Evolutionary conservation across 805 yeast species (phyloP), one percentile per base, ranked within the genome.

Genomic region (Zygotorulaspora chibaensis): DNA sequence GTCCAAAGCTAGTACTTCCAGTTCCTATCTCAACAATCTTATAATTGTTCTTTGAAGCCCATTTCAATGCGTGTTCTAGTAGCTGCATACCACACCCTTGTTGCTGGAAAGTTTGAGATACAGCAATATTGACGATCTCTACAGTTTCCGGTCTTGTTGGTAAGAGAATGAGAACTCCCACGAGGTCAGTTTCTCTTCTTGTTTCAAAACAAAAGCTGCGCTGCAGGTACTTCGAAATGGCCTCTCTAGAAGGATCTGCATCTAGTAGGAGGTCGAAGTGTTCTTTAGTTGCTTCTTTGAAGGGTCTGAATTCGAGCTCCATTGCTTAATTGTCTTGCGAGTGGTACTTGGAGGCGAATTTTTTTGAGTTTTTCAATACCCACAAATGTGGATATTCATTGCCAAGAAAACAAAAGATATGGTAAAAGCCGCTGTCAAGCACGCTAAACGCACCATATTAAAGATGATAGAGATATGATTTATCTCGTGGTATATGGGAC

Each of bases 131-230:
- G 25, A 28, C 41, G 18, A 38, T 38, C 13, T 28, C 41, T 28
- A 38, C 34, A 28, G 41, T 38, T 15, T 38, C 41, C 2, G 41
- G 35, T 27, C 35, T 28, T 23, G 34, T 38, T 10, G 41, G 41
- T 38, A 38, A 30, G n/a, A 38, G 41, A 18, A 38, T 28, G 41
- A 38, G n/a, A 34, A 38, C 41, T 13, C 41, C 41, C 15, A 38
- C 35, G 13, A 38, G 35, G 17, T 27, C 25, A 6, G 18, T 28
- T 10, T 23, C 35, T 28, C 26, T 38, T 27, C 41, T 38, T n/a
- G 41, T 34, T 38, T 38, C 41, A 17, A 38, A 38, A 28, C 41
- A 38, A 28, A 28, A 38, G 41, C 41, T 38, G 41, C 35, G 41
- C 11, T 15, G 34, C 13, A 38, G 34, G 25, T 38, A 38, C 13